phyloP scores from a whole-genome alignment of 2,329 filamentous ascomycete species.

The Microdochium bolleyi region DNA sequence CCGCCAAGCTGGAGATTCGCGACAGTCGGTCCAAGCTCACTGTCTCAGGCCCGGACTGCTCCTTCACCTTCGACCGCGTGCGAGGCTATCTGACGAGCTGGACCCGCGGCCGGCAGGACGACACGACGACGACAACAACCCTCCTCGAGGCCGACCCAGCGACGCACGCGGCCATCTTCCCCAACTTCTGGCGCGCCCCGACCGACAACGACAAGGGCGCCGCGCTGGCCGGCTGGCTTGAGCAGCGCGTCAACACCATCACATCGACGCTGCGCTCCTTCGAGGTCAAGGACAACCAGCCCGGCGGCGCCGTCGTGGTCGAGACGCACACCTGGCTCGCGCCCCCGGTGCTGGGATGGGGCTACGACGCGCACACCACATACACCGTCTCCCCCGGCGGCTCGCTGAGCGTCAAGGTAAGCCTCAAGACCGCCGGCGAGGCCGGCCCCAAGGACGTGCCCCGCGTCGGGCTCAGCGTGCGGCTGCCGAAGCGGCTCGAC shows the following conservation, averaged over 20 bases:
- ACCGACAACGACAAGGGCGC: conserved; percentile 56
- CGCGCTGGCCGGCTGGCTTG: conserved; percentile 46
- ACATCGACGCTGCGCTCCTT: conserved; percentile 37
- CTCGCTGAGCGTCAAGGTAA: conserved; percentile 34
- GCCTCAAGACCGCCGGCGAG: conserved; percentile 33
- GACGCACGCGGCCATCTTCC: conserved; percentile 26
- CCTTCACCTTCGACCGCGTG: conserved; percentile 34
- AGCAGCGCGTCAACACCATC: conserved; percentile 37
- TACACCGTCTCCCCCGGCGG: conserved; percentile 44
- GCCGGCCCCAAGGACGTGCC: conserved; percentile 47
- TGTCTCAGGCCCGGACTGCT: conserved; percentile 23
- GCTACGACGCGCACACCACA: conserved; percentile 34
- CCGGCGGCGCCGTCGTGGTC: conserved; percentile 24
- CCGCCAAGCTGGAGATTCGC: conserved; percentile 13
- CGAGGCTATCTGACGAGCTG: conserved; percentile 34
- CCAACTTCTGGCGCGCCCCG: conserved; percentile 54
- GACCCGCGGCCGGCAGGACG: conserved; percentile 24
- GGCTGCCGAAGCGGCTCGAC: conserved; percentile 36
- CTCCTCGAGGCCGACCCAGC: conserved; percentile 27
- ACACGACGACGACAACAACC: conserved; percentile 3
- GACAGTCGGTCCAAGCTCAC: conserved; percentile 14
- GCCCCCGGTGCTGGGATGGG: conserved; percentile 56
- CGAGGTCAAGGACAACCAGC: conserved; percentile 11
- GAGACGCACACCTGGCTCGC: conserved; percentile 40
- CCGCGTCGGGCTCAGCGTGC: conserved; percentile 52